These are phyloP conservation scores for Cyclocybe cylindracea DNA, from an alignment of 768 basidiomycete species.

Conservation along the genomic window DNA sequence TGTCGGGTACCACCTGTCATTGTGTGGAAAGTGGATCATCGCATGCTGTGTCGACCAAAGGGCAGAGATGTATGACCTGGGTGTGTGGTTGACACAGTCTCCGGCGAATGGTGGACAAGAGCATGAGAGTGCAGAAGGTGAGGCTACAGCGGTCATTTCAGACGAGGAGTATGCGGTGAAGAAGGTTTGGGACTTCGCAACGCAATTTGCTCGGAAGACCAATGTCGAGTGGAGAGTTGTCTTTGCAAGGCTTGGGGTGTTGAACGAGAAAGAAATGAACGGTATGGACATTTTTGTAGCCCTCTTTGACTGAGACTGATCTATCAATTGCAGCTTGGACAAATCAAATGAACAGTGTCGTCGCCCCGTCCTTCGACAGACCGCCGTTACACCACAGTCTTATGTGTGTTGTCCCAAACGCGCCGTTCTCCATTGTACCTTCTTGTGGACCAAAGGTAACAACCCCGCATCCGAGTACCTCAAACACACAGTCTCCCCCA, in stretches of 20 bases:
- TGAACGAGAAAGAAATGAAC: slow-evolving; percentile 60
- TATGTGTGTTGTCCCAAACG: slow-evolving; percentile 57
- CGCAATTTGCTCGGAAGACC: slow-evolving; percentile 60
- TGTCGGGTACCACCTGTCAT: slow-evolving; percentile 68
- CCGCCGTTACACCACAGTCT: slow-evolving; percentile 61
- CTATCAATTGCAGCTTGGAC: slow-evolving; percentile 60
- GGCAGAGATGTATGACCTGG: slow-evolving; percentile 72
- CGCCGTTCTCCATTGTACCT: slow-evolving; percentile 60
- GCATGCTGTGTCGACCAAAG: slow-evolving; percentile 77
- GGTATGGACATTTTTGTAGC: slow-evolving; percentile 44
- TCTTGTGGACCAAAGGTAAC: slow-evolving; percentile 18
- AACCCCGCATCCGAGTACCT: slow-evolving; percentile 21
- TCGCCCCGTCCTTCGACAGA: slow-evolving; percentile 39
- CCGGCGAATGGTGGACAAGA: slow-evolving; percentile 12
- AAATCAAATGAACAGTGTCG: slow-evolving; percentile 44
- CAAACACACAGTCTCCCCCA: slow-evolving; percentile 20
- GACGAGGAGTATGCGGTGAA: slow-evolving; percentile 52
- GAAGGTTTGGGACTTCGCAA: slow-evolving; percentile 72
- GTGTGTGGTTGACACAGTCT: slow-evolving; percentile 64
- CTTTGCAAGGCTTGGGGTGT: slow-evolving; percentile 65
- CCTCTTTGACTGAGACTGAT: slow-evolving; percentile 2
- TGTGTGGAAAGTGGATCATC: slow-evolving; percentile 75
- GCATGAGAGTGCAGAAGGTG: not conserved
- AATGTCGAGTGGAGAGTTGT: slow-evolving; percentile 83
- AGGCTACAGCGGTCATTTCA: slow-evolving; percentile 27